Base-by-base conservation (phyloP, 768 basidiomycete genomes). In the Boletus speciosus region DNA sequence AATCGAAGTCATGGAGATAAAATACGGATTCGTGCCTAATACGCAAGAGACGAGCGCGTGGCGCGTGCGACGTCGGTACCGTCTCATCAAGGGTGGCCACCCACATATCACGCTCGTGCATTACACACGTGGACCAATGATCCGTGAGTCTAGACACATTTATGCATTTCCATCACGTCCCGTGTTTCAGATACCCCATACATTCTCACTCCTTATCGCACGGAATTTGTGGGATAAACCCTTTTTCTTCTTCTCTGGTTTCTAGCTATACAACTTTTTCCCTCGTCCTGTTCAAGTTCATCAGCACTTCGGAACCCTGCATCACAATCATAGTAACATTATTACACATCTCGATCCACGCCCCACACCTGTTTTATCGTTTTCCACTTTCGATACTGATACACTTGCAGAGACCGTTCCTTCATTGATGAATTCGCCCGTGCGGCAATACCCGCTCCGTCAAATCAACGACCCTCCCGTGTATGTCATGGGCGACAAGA, bases 1-100 rank as follows among this genome's bases (percentile, higher is more conserved):
- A 69, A 76, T 93, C 15, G 91, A 93, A 72, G 78, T 92, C 1
- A 66, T 74, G 51, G 90, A 93, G 68, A 69, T 80, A 27, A 90
- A 87, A 66, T 84, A 71, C 61, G 90, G 91, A 2, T 93, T 90
- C 66, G 69, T 88, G n/a, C 90, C 90, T 15, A 79, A 78, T 39
- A 73, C 76, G 2, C 72, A 73, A 40, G 90, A 93, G 58, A 65
- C 74, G 9, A 74, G 65, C 55, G 90, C 91, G 31, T 87, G 78
- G 69, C 83, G 90, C 15, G 66, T 83, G 44, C 80, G 91, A 45
- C 74, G 88, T 46, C 82, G 88, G 6, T 93, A 80, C 66, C 83
- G 90, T 36, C 76, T 93, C 36, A 56, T 72, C 40, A 90, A 88
- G 65, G 88, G 88, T 29, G 88, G 88, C 0, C 82, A 88, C 61